Percentiles rank a stretch among this genome's conserved stretches.
phyloP scores from a whole-genome alignment of 1,284 basidiomycete genomes.

The Ustilago lituana region DNA sequence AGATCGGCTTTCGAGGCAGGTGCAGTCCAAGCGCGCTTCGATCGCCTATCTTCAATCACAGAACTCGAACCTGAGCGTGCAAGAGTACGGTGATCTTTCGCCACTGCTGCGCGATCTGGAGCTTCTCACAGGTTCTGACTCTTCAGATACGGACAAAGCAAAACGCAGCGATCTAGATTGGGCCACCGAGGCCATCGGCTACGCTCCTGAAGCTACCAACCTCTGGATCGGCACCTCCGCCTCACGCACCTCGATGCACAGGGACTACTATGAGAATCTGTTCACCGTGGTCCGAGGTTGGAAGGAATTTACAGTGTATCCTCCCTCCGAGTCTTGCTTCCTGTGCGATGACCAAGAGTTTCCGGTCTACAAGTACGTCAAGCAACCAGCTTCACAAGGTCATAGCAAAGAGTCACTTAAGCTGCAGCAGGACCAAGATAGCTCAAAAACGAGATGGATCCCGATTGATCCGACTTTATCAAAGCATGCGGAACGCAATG shows the following conservation, averaged over 20 bases:
- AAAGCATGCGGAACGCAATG: slow-evolving; percentile 38
- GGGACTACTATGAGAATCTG: slow-evolving; percentile 63
- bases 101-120: slow-evolving; percentile 49
- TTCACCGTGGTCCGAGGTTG: slow-evolving; percentile 56
- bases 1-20: slow-evolving; percentile 21
- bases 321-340: slow-evolving; percentile 52
- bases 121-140: background rate
- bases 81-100: slow-evolving; percentile 51
- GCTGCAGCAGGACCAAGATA: slow-evolving; percentile 12
- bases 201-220: slow-evolving; percentile 57
- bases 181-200: slow-evolving; percentile 54
- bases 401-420: slow-evolving; percentile 3
- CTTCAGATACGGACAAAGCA: background rate
- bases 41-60: slow-evolving; percentile 61
- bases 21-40: slow-evolving; percentile 8
- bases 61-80: slow-evolving; percentile 54
- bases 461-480: slow-evolving; percentile 53
- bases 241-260: slow-evolving; percentile 45
- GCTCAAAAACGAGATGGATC: slow-evolving; percentile 56
- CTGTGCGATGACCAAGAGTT: slow-evolving; percentile 51
- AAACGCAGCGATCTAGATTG: slow-evolving; percentile 35
- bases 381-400: background rate
- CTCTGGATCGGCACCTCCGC: slow-evolving; percentile 58
- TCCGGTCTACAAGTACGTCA: slow-evolving; percentile 17
- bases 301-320: slow-evolving; percentile 60